These are phyloP conservation scores for Populus pruinosa DNA, from an alignment of 345 rosid genomes.

Conservation along the genomic window DNA sequence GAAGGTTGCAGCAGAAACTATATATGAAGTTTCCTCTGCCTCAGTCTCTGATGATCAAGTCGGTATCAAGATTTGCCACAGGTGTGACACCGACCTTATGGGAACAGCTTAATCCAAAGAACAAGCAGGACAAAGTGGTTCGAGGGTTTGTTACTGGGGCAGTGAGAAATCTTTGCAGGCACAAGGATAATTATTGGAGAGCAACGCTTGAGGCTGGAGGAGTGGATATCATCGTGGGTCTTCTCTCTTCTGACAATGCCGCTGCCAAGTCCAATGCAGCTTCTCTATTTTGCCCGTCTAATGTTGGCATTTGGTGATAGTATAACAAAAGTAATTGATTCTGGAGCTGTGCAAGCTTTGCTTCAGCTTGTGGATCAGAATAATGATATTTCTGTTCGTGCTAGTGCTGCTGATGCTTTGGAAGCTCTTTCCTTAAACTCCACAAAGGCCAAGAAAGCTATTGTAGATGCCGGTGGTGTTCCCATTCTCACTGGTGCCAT, in stretches of 20 bases:
- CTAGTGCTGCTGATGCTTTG: slow-evolving; percentile 78
- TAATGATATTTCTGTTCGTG: slow-evolving; percentile 56
- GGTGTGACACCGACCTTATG: slow-evolving; percentile 78
- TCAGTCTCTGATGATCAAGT: slow-evolving; percentile 75
- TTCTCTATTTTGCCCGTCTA: slow-evolving; percentile 75
- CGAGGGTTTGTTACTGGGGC: slow-evolving; percentile 85
- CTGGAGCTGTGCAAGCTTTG: slow-evolving; percentile 68
- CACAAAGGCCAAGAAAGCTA: slow-evolving; percentile 50
- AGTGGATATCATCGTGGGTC: slow-evolving; percentile 60
- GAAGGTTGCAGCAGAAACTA: slow-evolving; percentile 78
- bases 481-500: slow-evolving; percentile 67
- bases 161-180: slow-evolving; percentile 78
- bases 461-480: slow-evolving; percentile 60
- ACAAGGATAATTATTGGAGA: slow-evolving; percentile 71
- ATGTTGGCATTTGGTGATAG: slow-evolving; percentile 61
- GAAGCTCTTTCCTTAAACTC: slow-evolving; percentile 76
- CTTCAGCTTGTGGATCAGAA: slow-evolving; percentile 56
- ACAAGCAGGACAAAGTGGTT: slow-evolving; percentile 64
- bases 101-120: slow-evolving; percentile 62
- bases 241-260: slow-evolving; percentile 70
- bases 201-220: slow-evolving; percentile 71
- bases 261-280: slow-evolving; percentile 84
- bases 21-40: slow-evolving; percentile 77
- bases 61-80: slow-evolving; percentile 77
- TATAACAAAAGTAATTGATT: slow-evolving; percentile 60